These are phyloP conservation scores for Pontederia crassipes DNA, from an alignment of 176 grass and related monocot species.

Conservation along the genomic window DNA sequence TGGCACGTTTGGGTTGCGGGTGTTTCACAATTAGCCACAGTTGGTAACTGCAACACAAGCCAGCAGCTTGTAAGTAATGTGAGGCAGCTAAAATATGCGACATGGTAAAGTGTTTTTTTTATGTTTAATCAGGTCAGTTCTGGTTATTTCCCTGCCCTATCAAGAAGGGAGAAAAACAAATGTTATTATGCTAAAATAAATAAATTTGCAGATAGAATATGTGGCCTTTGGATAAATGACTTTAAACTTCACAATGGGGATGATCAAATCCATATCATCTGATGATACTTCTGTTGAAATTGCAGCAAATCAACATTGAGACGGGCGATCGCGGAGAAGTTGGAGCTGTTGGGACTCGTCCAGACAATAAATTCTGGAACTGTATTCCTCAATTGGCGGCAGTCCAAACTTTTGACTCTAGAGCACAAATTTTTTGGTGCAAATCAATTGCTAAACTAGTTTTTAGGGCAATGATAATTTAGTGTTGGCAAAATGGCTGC, in stretches of 20 bases:
- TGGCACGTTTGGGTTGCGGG: too few species aligned
- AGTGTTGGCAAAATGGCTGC: not conserved
- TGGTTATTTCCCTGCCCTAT: constrained; percentile 75
- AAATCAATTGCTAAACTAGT: not conserved
- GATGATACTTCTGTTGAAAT: constrained; percentile 86
- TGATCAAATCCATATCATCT: constrained; percentile 78
- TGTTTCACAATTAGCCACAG: too few species aligned
- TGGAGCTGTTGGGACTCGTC: constrained; percentile 37
- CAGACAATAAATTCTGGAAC: constrained; percentile 37
- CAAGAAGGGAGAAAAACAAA: constrained; percentile 9
- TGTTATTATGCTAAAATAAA: not conserved
- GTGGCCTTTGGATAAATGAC: constrained; percentile 14
- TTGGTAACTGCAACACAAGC: too few species aligned
- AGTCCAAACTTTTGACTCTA: constrained; percentile 42
- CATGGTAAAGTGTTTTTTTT: too few species aligned
- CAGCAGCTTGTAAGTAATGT: too few species aligned
- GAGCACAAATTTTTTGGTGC: constrained; percentile 7
- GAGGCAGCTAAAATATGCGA: too few species aligned
- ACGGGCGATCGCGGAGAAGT: constrained; percentile 96
- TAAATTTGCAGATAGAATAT: not conserved
- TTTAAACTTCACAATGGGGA: constrained; percentile 87
- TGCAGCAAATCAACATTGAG: constrained; percentile 89
- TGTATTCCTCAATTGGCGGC: constrained; percentile 39
- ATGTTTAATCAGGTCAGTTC: constrained; percentile 70
- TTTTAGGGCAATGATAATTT: not conserved